Evolutionary conservation across 805 yeast genomes (phyloP), one percentile per base, ranked within the genome.

Genomic region (Hagleromyces aurorensis): DNA sequence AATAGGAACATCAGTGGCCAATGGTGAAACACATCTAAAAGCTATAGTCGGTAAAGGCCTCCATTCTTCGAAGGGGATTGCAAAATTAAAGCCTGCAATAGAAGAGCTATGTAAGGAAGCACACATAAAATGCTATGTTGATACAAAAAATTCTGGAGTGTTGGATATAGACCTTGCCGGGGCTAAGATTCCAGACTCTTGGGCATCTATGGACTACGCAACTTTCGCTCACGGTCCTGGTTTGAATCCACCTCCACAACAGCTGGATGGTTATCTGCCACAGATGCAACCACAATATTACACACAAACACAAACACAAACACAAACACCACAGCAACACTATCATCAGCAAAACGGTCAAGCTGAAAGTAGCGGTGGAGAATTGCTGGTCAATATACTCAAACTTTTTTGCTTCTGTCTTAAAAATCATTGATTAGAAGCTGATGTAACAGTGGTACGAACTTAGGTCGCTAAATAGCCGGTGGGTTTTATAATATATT

Each of bases 31-130:
- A 3, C 72, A 69, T 28, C 60, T 89, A 24, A 72, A 75, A 40
- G 91, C 85, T 13, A 87, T 89, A 53, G 96, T 86, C 7, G 97
- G 97, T 7, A 89, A 89, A 57, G 97, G 96, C 6, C 50, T 75
- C 23, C 97, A 87, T 53, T 83, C 95, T 1, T 65, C 69, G 30
- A 65, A 75, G 41, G 94, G 93, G 9, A 71, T 84, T 30, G 87
- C 95, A 23, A 87, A 86, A 55, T 59, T 89, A 44, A 82, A 79
- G 55, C 96, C 96, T 2, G 96, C 96, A 0, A 74, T 86, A 12
- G 91, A 84, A 48, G 69, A 72, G 28, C 58, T 84, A 49, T 85
- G 96, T 56, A 50, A 60, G 19, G 80, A 83, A 43, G 72, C 78
- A 23, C 61, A 72, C 15, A 66, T 87, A 41, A 68, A 57, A 16